Conservation (phyloP, 73 alveolate genomes). For the Durusdinium trenchii region DNA sequence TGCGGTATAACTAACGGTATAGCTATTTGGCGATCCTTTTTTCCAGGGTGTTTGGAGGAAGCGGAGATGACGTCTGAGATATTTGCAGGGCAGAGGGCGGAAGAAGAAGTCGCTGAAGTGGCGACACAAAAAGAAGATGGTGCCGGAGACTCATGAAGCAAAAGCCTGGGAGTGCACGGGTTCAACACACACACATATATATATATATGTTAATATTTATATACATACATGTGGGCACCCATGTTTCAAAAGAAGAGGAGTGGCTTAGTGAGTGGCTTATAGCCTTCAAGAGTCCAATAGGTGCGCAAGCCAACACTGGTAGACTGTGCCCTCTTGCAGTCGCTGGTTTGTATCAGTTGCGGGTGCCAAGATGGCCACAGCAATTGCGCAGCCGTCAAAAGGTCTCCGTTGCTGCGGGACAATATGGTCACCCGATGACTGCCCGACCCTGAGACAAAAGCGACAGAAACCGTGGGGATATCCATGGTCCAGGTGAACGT, state of each 20-base stretch:
- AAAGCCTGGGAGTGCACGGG: too few relatives aligned
- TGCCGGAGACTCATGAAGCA: neutral
- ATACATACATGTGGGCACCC: neutral
- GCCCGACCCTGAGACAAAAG: too few relatives aligned
- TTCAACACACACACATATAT: neutral
- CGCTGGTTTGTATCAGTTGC: too few relatives aligned
- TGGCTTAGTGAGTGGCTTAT: too few relatives aligned
- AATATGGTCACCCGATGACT: constrained; percentile 52
- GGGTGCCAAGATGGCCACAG: neutral
- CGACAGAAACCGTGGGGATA: too few relatives aligned
- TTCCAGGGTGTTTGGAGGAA: neutral
- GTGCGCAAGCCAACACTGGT: too few relatives aligned
- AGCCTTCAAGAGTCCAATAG: too few relatives aligned
- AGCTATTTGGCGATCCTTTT: neutral
- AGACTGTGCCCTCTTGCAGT: too few relatives aligned
- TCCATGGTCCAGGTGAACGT: too few relatives aligned
- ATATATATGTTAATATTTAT: too few relatives aligned
- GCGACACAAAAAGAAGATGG: constrained; percentile 46
- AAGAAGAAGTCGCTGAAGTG: constrained; percentile 23
- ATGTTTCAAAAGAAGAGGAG: too few relatives aligned
- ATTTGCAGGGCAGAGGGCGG: neutral
- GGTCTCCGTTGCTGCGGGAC: constrained; percentile 71
- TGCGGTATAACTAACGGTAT: too few relatives aligned
- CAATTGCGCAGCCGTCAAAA: neutral
- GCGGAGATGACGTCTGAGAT: neutral